A percentile compares a stretch with the other conserved stretches of the same genome.
phyloP scores from a whole-genome alignment of 2,329 filamentous ascomycete genomes.

The Colletotrichum karsti region DNA sequence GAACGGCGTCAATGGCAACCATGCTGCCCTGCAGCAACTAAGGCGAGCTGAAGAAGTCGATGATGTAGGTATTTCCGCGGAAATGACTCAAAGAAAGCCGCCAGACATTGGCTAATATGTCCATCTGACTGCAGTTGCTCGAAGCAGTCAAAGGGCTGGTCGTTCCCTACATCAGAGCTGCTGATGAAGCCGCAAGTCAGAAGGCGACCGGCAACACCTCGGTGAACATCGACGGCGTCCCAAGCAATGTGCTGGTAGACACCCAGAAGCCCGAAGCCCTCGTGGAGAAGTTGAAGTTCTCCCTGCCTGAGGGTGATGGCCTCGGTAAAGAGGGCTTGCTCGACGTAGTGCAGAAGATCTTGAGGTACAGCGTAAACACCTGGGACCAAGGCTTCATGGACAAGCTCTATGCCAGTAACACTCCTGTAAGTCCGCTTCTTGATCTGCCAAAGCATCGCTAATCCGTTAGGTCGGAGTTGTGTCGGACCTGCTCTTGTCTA shows the following conservation, averaged over 20 bases:
- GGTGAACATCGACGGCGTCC: conserved; percentile 44
- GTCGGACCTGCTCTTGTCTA: conserved; percentile 83
- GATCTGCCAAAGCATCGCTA: neutral
- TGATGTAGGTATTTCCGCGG: conserved; percentile 47
- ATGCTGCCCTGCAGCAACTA: conserved; percentile 29
- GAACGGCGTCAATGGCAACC: conserved; percentile 24
- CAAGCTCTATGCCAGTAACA: conserved; percentile 92
- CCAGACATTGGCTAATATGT: no score
- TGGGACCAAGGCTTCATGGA: conserved; percentile 98
- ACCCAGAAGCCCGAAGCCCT: conserved; percentile 67
- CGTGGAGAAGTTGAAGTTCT: conserved; percentile 62
- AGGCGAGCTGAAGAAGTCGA: conserved; percentile 54
- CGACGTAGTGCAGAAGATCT: conserved; percentile 72
- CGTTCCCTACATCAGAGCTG: conserved; percentile 74
- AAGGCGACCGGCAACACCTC: conserved; percentile 62
- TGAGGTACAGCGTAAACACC: conserved; percentile 94
- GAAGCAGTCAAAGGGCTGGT: conserved; percentile 73
- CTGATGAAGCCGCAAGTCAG: conserved; percentile 67
- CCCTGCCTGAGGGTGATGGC: conserved; percentile 64
- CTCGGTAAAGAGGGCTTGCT: conserved; percentile 79
- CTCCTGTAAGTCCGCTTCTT: conserved; percentile 65
- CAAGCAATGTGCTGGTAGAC: conserved; percentile 70
- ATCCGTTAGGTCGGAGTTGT: conserved; percentile 76
- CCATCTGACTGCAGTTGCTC: conserved; percentile 63
- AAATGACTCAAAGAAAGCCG: neutral